Percentiles rank a stretch among this genome's conserved stretches.
These are phyloP conservation scores for Arthrobotrys conoides DNA, from an alignment of 2,329 filamentous ascomycete species.

Conservation along the genomic window DNA sequence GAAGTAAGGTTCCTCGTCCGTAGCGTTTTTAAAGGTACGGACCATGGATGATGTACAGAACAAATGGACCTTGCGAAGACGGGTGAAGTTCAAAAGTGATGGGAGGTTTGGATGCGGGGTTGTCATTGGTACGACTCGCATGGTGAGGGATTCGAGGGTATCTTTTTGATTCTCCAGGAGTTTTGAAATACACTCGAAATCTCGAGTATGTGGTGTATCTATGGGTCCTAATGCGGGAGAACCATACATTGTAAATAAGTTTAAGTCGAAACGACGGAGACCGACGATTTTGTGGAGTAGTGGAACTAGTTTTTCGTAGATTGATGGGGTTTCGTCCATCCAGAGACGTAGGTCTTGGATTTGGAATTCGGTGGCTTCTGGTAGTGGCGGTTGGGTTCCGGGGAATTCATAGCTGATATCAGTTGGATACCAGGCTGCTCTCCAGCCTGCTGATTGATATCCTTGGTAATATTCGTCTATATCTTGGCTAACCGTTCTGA, in stretches of 20 bases:
- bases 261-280: conserved; percentile 21
- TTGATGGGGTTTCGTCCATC: conserved; percentile 27
- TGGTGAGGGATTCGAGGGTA: conserved; percentile 19
- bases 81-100: not conserved
- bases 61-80: conserved; percentile 20
- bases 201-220: not conserved
- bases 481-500: not conserved
- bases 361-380: not conserved
- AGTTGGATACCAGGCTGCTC: not conserved
- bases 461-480: conserved; percentile 3
- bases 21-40: not conserved
- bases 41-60: not conserved
- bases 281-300: conserved; percentile 7
- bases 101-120: not conserved
- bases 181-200: not conserved
- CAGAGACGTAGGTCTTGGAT: conserved; percentile 26
- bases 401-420: conserved; percentile 13
- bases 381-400: not conserved
- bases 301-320: not conserved
- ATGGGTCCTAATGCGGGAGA: not conserved
- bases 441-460: conserved; percentile 9
- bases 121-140: not conserved
- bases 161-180: not conserved
- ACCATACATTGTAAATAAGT: conserved; percentile 9
- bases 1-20: not conserved